These are phyloP conservation scores for Penicillium silybi DNA, from an alignment of 495 filamentous ascomycete genomes.

Conservation along the genomic window DNA sequence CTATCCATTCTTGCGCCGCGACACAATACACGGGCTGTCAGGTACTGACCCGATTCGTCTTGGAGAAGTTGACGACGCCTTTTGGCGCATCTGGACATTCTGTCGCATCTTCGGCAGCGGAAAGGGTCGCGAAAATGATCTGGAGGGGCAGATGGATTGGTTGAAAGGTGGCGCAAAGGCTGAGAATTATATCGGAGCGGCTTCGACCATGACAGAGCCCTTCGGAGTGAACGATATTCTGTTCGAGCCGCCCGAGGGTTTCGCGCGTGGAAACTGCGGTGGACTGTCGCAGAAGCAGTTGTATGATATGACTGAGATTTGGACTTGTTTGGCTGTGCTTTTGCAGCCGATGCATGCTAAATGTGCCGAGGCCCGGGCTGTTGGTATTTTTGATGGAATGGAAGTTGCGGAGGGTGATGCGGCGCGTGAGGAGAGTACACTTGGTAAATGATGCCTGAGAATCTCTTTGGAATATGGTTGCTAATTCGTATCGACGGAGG, in stretches of 20 bases:
- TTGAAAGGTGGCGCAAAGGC: constrained; percentile 54
- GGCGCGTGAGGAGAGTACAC: constrained; percentile 49
- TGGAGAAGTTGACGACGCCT: constrained; percentile 58
- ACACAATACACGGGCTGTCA: constrained; percentile 53
- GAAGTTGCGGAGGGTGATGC: constrained; percentile 45
- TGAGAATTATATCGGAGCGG: constrained; percentile 28
- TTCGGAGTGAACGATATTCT: constrained; percentile 52
- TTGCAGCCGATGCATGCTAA: constrained; percentile 56
- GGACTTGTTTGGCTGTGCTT: constrained; percentile 58
- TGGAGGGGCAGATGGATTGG: constrained; percentile 64
- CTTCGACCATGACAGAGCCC: constrained; percentile 38
- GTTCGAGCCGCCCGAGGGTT: constrained; percentile 54
- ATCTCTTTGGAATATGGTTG: neutral
- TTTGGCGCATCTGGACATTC: constrained; percentile 70
- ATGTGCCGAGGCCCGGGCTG: constrained; percentile 49
- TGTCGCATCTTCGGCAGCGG: constrained; percentile 62
- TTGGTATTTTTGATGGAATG: constrained; percentile 53
- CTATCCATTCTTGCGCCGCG: constrained; percentile 52
- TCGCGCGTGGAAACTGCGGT: constrained; percentile 54
- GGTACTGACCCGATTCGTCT: constrained; percentile 47
- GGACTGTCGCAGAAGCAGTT: constrained; percentile 55
- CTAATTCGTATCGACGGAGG: constrained; percentile 47
- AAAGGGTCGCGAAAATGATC: constrained; percentile 57
- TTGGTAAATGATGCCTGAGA: constrained; percentile 41
- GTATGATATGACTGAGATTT: constrained; percentile 65